Evolutionary conservation across 2,329 filamentous ascomycete genomes (phyloP).

Genomic region (Albophoma yamanashiensis): DNA sequence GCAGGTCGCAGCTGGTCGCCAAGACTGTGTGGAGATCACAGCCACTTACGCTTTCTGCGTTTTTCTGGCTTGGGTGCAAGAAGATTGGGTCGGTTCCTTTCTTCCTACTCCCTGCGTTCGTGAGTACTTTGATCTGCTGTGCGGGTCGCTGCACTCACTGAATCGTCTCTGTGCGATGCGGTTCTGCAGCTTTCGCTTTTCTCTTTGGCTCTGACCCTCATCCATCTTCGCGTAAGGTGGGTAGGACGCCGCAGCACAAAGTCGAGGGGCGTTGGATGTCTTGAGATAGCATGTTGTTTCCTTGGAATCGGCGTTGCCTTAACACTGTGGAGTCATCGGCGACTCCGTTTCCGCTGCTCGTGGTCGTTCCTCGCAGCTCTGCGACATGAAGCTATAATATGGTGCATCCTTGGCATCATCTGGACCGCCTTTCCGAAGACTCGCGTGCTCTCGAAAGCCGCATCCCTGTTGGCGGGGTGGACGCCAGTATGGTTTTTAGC

Average conservation of each 20-base stretch:
- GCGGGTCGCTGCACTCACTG: background rate
- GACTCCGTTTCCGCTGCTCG: background rate
- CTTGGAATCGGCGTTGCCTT: background rate
- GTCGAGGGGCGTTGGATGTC: background rate
- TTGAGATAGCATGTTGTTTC: background rate
- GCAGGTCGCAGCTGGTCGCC: background rate
- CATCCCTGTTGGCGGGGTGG: background rate
- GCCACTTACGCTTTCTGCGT: background rate
- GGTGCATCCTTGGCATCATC: background rate
- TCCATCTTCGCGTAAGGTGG: background rate
- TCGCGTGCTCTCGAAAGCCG: background rate
- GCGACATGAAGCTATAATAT: background rate
- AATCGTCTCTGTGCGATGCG: background rate
- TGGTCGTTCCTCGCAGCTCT: background rate
- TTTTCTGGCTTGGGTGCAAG: background rate
- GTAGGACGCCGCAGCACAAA: background rate
- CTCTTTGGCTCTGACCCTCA: background rate
- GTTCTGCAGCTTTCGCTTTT: background rate
- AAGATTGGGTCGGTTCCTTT: background rate
- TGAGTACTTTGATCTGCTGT: background rate
- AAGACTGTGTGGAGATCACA: background rate
- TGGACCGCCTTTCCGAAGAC: background rate
- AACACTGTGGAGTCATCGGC: background rate
- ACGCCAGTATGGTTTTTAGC: background rate
- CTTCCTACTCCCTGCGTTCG: background rate